A percentile compares a stretch with the other conserved stretches of the same genome.
Conservation (phyloP, 2,329 filamentous ascomycete genomes). For the Zasmidium citrigriseum region DNA sequence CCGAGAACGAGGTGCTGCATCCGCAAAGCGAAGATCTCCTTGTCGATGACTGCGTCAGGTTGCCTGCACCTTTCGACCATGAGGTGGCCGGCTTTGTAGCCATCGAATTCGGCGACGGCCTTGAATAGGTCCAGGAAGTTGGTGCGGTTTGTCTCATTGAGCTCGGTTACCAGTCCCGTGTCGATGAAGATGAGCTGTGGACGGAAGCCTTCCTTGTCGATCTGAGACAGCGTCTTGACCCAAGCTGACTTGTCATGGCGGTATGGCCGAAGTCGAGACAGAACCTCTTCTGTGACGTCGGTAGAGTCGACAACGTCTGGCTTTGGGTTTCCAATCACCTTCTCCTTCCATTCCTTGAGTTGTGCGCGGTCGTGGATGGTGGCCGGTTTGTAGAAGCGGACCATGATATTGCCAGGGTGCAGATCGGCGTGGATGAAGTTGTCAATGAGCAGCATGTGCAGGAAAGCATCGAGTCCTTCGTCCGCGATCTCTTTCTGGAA, state of each 20-base stretch:
- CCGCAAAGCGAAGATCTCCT: conserved; percentile 87
- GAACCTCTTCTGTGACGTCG: conserved; percentile 85
- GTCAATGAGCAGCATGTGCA: conserved; percentile 94
- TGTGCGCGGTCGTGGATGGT: conserved; percentile 60
- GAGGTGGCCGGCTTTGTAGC: conserved; percentile 88
- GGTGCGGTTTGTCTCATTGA: conserved; percentile 79
- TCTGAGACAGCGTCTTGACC: conserved; percentile 70
- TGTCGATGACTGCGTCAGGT: conserved; percentile 83
- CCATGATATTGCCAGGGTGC: conserved; percentile 98
- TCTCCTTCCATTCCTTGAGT: conserved; percentile 11
- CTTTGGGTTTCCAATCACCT: conserved; percentile 28
- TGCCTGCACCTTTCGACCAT: conserved; percentile 97
- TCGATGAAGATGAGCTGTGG: conserved; percentile 98
- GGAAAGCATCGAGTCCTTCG: conserved; percentile 91
- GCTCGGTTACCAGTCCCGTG: conserved; percentile 89
- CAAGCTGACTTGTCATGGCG: conserved; percentile 66
- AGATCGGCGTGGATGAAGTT: conserved; percentile 97
- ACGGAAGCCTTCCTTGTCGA: conserved; percentile 85
- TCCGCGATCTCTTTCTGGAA: conserved; percentile 94
- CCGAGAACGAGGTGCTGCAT: conserved; percentile 95
- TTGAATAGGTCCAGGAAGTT: conserved; percentile 98
- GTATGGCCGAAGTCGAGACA: conserved; percentile 75
- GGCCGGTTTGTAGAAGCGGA: conserved; percentile 89
- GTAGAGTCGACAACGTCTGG: conserved; percentile 50
- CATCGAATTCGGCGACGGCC: conserved; percentile 93